Base-by-base conservation (phyloP, 2,329 filamentous ascomycete species). In the Penicillium nordicum region DNA sequence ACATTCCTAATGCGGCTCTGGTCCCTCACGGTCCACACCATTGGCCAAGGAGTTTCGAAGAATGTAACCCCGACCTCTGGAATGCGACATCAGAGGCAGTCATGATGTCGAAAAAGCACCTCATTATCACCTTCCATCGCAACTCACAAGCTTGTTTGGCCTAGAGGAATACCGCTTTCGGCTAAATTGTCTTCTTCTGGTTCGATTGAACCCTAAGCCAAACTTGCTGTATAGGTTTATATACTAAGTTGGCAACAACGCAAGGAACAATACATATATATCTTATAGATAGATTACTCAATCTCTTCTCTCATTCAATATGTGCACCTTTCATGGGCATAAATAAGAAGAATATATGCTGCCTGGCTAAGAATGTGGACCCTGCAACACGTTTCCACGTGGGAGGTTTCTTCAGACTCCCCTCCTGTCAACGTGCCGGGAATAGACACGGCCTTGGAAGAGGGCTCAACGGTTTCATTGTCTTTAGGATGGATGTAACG, bases 51-150 rank as follows among this genome's bases (percentile, higher is more conserved):
- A 12, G 16, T 16, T 40, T 41, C 29, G 40, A 59, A 34, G 61
- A 63, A 63, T 63, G 60, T 43, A 59, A 62, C 60, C 50, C 34
- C 41, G 45, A 25, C 48, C 30, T 16, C 25, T 51, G 57, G 52
- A 63, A 63, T 63, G 59, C 37, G 46, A 57, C 52, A 36, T 49
- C 27, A 25, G 23, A 30, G 18, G 18, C 25, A n/a, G 37, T 45
- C 32, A 52, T 53, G 48, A 59, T 58, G 53, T 57, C 40, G 34
- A 29, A 40, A 4, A 12, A 32, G 3, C 14, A 12, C 25, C 11
- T 55, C n/a, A 16, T 5, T 10, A 37, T 45, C 40, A 43, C 38
- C 25, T 29, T 16, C 38, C 11, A 25, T 34, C 18, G 32, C n/a
- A 51, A 23, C 34, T 51, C 7, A 21, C 18, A 40, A 44, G 3